Evolutionary conservation across 495 filamentous ascomycete genomes (phyloP), one percentile per base, ranked within the genome.

Genomic region (Jackrogersella minutella): DNA sequence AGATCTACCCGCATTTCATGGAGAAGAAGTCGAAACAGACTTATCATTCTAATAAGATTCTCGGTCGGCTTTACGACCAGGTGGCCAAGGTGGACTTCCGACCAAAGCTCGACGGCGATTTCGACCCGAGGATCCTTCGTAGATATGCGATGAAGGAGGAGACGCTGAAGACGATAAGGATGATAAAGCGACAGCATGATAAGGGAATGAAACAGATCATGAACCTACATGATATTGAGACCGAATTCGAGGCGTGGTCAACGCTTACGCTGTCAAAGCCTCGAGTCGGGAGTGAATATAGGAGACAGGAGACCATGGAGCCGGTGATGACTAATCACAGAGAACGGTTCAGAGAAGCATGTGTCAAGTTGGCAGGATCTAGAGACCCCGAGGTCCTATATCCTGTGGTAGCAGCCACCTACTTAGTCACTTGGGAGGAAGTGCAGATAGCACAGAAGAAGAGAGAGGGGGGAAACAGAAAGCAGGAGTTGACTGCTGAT

Each of bases 241-340:
- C 91, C 10, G 95, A 99, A 70, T 97, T 97, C 52, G 96, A 99
- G 75, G 82, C 94, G 2, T 97, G 87, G 87, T 89, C 93, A 0
- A 87, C 88, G 1, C 98, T 97, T 71, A 86, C 93, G 2, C 78
- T 98, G 36, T 81, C 82, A 7, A 91, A 91, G 67, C 87, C 88
- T 7, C 79, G 81, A 3, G 81, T 86, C 16, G 83, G 80, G 22
- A 83, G 84, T 9, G 90, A 93, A 58, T 98, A 96, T 78, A 96
- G 93, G 62, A 84, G 95, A 55, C 88, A 93, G 36, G 93, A 98
- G 73, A 88, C 89, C 14, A 85, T 97, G 16, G 91, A 88, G 0
- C 76, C 78, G 1, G 84, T 92, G n/a, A 81, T 89, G 0, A 72
- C 76, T 0, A 78, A 78, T 1, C 80, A 97, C 7, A 90, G 85